phyloP scores from a whole-genome alignment of 2,329 filamentous ascomycete genomes.

The Fusarium sp. region DNA sequence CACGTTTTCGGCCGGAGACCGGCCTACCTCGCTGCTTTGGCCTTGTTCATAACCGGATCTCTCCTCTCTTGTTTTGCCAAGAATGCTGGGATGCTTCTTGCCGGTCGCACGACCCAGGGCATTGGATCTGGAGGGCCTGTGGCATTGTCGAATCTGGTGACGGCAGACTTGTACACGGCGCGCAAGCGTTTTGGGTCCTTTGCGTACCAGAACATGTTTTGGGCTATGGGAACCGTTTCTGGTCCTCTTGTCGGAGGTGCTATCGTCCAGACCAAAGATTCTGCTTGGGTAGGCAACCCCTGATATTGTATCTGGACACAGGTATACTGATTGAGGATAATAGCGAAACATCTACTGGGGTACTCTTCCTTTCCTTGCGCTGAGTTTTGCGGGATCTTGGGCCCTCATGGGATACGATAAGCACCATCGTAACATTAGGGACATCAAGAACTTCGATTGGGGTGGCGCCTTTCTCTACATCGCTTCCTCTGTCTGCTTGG shows the following conservation, averaged over 20 bases:
- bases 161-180: slow-evolving; percentile 55
- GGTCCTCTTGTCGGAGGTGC: slow-evolving; percentile 44
- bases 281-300: slow-evolving; percentile 38
- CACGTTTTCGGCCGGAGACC: slow-evolving; percentile 51
- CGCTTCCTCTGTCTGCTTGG: slow-evolving; percentile 24
- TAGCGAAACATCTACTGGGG: slow-evolving; percentile 53
- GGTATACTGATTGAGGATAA: neutral
- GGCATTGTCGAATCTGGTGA: slow-evolving; percentile 49
- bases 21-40: slow-evolving; percentile 33
- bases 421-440: neutral
- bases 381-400: slow-evolving; percentile 39
- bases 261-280: slow-evolving; percentile 29
- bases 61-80: slow-evolving; percentile 51
- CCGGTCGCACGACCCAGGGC: slow-evolving; percentile 52
- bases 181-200: slow-evolving; percentile 55
- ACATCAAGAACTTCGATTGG: slow-evolving; percentile 65
- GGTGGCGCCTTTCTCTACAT: slow-evolving; percentile 69
- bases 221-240: slow-evolving; percentile 65
- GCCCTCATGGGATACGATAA: slow-evolving; percentile 46
- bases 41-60: slow-evolving; percentile 55
- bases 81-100: slow-evolving; percentile 47
- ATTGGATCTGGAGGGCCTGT: slow-evolving; percentile 51
- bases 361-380: slow-evolving; percentile 48
- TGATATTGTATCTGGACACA: neutral
- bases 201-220: slow-evolving; percentile 56